phyloP scores from a whole-genome alignment of 164 flowering plant species.

The Platanus orientalis region DNA sequence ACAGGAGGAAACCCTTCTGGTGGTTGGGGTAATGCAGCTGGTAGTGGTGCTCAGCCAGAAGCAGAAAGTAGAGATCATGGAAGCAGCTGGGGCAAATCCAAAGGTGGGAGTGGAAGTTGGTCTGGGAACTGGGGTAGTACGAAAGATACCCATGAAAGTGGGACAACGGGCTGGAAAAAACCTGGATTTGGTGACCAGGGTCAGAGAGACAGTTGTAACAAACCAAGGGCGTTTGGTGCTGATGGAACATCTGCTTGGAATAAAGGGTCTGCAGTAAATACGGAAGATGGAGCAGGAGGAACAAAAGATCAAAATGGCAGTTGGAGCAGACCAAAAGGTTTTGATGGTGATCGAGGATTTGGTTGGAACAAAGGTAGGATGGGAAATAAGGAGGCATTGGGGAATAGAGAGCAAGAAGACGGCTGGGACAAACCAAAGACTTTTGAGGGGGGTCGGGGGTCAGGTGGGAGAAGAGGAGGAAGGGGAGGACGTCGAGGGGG shows the following conservation, averaged over 20 bases:
- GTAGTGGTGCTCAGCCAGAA: constrained; percentile 5
- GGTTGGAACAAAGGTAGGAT: constrained; percentile 17
- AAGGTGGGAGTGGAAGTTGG: constrained; percentile 1
- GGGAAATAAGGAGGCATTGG: constrained; percentile 1
- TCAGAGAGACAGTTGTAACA: constrained; percentile 22
- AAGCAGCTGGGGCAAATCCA: constrained; percentile 23
- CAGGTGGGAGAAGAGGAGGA: constrained; percentile 35
- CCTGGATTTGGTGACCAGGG: too few relatives aligned
- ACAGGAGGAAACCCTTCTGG: constrained; percentile 18
- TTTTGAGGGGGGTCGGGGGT: constrained; percentile 34
- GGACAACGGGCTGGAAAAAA: too few relatives aligned
- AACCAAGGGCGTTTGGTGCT: constrained; percentile 15
- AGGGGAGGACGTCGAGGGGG: constrained; percentile 28
- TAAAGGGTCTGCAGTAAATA: constrained; percentile 1
- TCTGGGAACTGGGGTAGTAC: constrained; percentile 12
- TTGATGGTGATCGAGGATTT: constrained; percentile 7
- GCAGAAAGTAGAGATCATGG: constrained; percentile 14
- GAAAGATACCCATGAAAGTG: too few relatives aligned
- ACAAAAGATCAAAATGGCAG: constrained; percentile 12
- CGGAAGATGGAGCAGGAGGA: constrained; percentile 2
- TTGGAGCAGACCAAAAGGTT: constrained; percentile 18
- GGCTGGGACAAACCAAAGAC: constrained; percentile 22
- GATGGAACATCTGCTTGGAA: constrained; percentile 21
- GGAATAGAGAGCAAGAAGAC: constrained; percentile 6
- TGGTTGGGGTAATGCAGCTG: constrained; percentile 30